Evolutionary conservation across 192 early-diverging fungal genomes (phyloP).

Genomic region (Rhizophagus prolifer): DNA sequence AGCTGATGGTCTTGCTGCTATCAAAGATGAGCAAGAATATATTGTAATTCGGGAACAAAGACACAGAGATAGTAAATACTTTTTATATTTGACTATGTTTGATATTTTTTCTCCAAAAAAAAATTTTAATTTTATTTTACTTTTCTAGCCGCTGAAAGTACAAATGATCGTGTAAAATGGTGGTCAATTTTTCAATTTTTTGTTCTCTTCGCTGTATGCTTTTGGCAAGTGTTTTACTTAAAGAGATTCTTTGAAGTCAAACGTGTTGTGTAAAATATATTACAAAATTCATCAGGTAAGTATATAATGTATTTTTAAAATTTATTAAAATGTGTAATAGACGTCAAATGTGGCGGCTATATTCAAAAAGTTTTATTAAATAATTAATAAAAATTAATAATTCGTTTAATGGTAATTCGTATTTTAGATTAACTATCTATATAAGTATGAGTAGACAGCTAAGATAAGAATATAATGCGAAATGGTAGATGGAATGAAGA

Average conservation of each 20-base stretch:
- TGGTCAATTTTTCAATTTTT: constrained; percentile 70
- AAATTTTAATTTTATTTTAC: background rate
- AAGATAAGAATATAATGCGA: too few relatives aligned
- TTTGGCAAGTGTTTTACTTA: constrained; percentile 75
- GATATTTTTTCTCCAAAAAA: too few relatives aligned
- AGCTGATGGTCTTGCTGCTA: constrained; percentile 57
- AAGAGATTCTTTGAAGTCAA: constrained; percentile 73
- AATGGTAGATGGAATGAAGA: too few relatives aligned
- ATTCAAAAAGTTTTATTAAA: background rate
- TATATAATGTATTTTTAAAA: background rate
- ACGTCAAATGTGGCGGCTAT: background rate
- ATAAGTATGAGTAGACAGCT: too few relatives aligned
- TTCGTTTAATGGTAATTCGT: background rate
- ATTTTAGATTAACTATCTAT: too few relatives aligned
- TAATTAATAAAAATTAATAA: too few relatives aligned
- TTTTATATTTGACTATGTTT: background rate
- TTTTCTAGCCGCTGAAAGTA: constrained; percentile 70
- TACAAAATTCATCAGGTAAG: background rate
- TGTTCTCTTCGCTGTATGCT: constrained; percentile 62
- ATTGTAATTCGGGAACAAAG: constrained; percentile 59
- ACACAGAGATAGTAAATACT: constrained; percentile 67
- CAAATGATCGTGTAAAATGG: constrained; percentile 76
- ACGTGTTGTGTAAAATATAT: constrained; percentile 53
- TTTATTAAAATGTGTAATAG: background rate
- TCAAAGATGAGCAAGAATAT: constrained; percentile 74